Evolutionary conservation across 2,329 filamentous ascomycete genomes (phyloP).

Genomic region (Stagonosporopsis chrysanthemi): DNA sequence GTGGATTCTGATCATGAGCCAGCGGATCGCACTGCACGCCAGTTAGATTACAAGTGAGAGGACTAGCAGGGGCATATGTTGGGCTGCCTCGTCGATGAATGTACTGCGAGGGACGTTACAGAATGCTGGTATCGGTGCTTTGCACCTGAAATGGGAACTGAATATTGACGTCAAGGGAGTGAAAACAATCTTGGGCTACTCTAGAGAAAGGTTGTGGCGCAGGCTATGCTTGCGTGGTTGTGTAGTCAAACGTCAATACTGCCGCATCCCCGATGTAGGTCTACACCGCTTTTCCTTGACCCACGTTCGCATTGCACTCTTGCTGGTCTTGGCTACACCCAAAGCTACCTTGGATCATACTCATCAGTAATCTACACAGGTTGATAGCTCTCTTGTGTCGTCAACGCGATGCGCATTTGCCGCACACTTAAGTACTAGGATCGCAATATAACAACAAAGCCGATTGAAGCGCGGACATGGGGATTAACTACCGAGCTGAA

Average conservation of each 20-base stretch:
- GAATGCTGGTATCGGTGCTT: background rate
- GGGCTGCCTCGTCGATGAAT: too few species aligned
- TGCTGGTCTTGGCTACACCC: background rate
- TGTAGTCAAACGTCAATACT: conserved; percentile 7
- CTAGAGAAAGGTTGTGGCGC: background rate
- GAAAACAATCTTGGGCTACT: background rate
- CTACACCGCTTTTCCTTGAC: conserved; percentile 33
- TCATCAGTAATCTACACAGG: background rate
- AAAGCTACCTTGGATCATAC: background rate
- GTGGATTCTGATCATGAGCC: background rate
- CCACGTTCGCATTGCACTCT: background rate
- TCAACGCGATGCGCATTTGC: background rate
- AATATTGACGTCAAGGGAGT: background rate
- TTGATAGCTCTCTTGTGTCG: background rate
- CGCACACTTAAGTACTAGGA: background rate
- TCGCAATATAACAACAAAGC: background rate
- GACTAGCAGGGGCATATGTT: background rate
- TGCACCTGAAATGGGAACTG: background rate
- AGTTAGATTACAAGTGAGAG: too few species aligned
- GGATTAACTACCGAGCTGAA: background rate
- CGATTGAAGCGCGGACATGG: background rate
- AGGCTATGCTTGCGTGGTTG: background rate
- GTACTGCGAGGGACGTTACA: too few species aligned
- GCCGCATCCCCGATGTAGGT: conserved; percentile 30
- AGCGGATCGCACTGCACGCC: background rate